Conservation (phyloP, 345 rosid species). For the Eucalyptus globulus region DNA sequence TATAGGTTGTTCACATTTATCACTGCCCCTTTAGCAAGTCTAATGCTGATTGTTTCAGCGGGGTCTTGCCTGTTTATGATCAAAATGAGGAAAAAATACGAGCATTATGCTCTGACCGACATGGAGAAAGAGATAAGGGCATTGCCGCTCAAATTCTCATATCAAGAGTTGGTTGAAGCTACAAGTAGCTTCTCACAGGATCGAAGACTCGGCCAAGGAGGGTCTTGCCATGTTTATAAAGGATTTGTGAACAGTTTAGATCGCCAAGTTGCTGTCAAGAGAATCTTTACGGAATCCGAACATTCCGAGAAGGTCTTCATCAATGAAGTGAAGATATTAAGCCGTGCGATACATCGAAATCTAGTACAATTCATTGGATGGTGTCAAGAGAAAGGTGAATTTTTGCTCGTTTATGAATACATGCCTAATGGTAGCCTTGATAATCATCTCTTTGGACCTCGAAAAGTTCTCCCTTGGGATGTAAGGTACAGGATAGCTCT, state of each 20-base stretch:
- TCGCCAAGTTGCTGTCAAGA: neutral
- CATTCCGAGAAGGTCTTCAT: neutral
- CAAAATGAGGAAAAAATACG: neutral
- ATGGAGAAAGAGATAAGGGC: neutral
- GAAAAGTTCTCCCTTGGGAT: neutral
- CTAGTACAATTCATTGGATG: neutral
- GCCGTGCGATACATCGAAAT: neutral
- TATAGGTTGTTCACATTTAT: neutral
- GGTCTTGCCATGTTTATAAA: neutral
- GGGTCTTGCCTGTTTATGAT: neutral
- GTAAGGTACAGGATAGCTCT: neutral
- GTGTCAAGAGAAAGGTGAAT: neutral
- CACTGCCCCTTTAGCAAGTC: neutral
- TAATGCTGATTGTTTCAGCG: neutral
- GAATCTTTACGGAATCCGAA: neutral
- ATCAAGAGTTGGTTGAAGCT: neutral
- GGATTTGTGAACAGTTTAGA: neutral
- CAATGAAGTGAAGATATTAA: neutral
- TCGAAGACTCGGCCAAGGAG: neutral
- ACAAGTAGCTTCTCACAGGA: neutral
- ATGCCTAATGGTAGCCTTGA: neutral
- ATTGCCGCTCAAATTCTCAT: neutral
- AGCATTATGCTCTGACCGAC: neutral
- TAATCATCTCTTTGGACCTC: neutral
- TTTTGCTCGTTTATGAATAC: neutral